Evolutionary conservation across 176 grass and related monocot species (phyloP).

Genomic region (Themeda triandra): DNA sequence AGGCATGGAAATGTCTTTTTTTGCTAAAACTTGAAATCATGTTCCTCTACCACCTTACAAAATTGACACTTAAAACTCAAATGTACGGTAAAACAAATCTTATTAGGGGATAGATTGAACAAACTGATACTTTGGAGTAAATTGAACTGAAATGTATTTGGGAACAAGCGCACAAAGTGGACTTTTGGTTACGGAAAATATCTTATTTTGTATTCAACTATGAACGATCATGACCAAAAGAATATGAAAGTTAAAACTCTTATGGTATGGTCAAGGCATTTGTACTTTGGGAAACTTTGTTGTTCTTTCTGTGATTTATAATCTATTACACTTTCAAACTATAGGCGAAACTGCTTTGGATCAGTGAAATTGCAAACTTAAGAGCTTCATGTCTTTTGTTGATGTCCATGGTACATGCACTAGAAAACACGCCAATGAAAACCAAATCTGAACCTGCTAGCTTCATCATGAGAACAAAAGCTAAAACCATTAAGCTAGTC

Average conservation of each 20-base stretch:
- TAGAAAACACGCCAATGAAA: neutral
- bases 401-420: neutral
- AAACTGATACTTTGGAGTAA: neutral
- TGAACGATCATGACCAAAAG: neutral
- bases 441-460: constrained; percentile 1
- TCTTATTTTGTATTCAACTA: neutral
- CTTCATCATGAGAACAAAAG: neutral
- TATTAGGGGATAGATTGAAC: neutral
- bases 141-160: neutral
- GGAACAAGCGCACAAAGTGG: neutral
- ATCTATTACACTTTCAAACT: neutral
- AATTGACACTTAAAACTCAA: neutral
- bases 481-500: neutral
- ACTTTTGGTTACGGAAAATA: neutral
- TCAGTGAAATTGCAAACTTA: neutral
- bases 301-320: neutral
- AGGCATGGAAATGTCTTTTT: neutral
- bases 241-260: neutral
- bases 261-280: neutral
- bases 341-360: neutral
- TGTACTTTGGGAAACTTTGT: neutral
- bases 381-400: neutral
- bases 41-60: neutral
- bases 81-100: neutral
- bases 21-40: neutral